Evolutionary conservation across 768 basidiomycete genomes (phyloP), one percentile per base, ranked within the genome.

Genomic region (Tulasnella sp.): DNA sequence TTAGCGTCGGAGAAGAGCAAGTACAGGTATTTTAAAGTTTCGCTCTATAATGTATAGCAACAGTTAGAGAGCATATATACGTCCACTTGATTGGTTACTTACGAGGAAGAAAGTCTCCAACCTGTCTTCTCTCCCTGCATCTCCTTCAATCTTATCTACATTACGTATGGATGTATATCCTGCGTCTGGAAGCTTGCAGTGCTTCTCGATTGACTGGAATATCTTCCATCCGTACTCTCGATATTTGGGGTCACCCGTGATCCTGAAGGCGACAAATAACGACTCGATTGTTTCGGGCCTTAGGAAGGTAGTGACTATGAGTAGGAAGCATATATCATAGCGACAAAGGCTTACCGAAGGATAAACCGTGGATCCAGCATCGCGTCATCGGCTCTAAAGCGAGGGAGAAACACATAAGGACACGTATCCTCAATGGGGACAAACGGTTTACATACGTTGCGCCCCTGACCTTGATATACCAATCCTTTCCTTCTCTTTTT

Each of bases 81-180:
- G 8, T 32, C n/a, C n/a, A n/a, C n/a, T n/a, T 20, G 5, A 12
- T 8, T 8, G 34, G 24, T 39, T 3, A 27, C 49, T 34, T 53
- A 85, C 85, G 72, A 95, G 71, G 66, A 91, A 75, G 69, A 92
- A 95, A 9, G 91, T 91, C 68, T 96, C 91, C 91, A 95, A 92
- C 64, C 83, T 81, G 65, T 96, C 89, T n/a, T 16, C 27, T 25
- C 39, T 40, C 39, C 39, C 39, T 25, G 19, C 39, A 25, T 48
- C 47, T n/a, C 31, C 10, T 55, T 89, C 81, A 51, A 75, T 69
- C 60, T 70, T 67, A 63, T 93, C 87, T 8, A 96, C 92, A 60
- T 95, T 87, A 51, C 80, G 64, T 39, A 96, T 72, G 29, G 78
- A 77, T 15, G 86, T 83, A 60, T 84, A 96, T 7, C 91, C 92